Conservation (phyloP, 345 rosid species). For the Citrus australasica region DNA sequence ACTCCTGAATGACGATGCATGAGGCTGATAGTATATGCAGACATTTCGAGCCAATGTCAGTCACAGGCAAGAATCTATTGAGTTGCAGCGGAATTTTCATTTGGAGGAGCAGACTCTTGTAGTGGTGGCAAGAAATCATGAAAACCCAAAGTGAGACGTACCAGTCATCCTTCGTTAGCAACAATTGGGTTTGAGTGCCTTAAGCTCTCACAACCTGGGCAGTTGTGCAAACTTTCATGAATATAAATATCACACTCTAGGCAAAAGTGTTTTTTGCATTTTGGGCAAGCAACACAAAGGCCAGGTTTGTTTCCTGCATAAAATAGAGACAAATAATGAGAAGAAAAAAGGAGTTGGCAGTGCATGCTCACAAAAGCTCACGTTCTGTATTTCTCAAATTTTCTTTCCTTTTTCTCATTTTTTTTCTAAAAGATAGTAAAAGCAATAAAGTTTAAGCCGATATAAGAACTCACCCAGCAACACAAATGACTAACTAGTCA, state of each 20-base stretch:
- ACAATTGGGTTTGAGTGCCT: slow-evolving; percentile 27
- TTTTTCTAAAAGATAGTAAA: not conserved
- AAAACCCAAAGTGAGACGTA: not conserved
- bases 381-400: not conserved
- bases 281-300: slow-evolving; percentile 57
- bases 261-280: slow-evolving; percentile 74
- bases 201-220: slow-evolving; percentile 88
- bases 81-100: not conserved
- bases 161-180: slow-evolving; percentile 4
- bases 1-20: not conserved
- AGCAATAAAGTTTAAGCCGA: not conserved
- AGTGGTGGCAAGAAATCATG: not conserved
- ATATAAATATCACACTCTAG: slow-evolving; percentile 91
- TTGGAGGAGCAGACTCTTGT: not conserved
- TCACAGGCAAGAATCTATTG: not conserved
- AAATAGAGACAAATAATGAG: slow-evolving; percentile 1
- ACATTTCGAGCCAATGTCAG: not conserved
- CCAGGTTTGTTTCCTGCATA: slow-evolving; percentile 54
- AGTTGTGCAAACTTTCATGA: slow-evolving; percentile 92
- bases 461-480: not conserved
- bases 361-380: not conserved
- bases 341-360: not conserved
- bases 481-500: not conserved
- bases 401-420: not conserved
- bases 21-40: not conserved